Evolutionary conservation across 768 basidiomycete species (phyloP), one percentile per base, ranked within the genome.

Genomic region (Boletus sp.): DNA sequence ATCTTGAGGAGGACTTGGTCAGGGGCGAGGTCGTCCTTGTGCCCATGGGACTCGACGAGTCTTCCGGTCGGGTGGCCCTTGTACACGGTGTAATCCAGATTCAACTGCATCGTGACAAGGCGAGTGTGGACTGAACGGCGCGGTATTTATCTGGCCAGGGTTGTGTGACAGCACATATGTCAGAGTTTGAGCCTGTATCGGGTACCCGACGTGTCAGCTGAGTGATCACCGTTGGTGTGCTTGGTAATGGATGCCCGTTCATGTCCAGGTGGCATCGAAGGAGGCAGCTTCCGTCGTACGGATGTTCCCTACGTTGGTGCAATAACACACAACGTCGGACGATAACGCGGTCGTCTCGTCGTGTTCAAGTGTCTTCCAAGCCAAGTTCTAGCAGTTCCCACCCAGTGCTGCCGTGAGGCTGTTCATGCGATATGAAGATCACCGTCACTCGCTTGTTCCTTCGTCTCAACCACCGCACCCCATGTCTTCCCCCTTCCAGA

Each of bases 1-100:
- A 72, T 54, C 47, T 49, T 65, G 46, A 72, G 33, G 4, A 73
- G 61, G 29, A 72, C 71, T 33, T 72, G 53, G 33, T 69, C 66
- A 8, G 54, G 52, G 19, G 57, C 61, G 35, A 72, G 63, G 9
- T 53, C 35, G 6, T 59, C 52, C 29, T 8, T 63, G 52, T 55
- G 60, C 0, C 47, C 57, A 8, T 21, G 50, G 33, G 57, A 45
- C 51, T 68, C 47, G 40, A 67, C 33, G 43, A 65, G 61, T 37
- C 50, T 50, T 15, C 69, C 64, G 0, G 40, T 48, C 11, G 11
- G 11, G 19, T 64, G 57, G 3, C 72, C 71, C 32, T 72, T 74
- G 68, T 64, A 72, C 1, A 64, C 64, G 27, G 64, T 69, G 52
- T 67, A 65, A 34, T 70, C 50, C 3, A 71, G 29, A 32, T 61